These are phyloP conservation scores for Pleurotus eryngii DNA, from an alignment of 768 basidiomycete genomes.

Conservation along the genomic window DNA sequence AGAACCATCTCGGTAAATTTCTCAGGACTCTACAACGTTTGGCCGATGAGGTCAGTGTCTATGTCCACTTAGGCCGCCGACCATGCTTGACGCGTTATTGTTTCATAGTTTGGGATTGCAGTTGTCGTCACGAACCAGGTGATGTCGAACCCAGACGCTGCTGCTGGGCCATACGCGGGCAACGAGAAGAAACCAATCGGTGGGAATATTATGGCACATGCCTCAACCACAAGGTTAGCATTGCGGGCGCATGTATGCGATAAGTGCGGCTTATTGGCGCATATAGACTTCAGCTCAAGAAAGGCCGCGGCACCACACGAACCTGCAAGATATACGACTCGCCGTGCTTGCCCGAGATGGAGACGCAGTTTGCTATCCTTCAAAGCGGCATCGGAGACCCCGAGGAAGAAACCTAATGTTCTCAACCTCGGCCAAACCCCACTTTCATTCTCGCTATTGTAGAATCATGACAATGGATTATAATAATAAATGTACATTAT, in stretches of 20 bases:
- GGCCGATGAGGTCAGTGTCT: slow-evolving; percentile 82
- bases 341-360: slow-evolving; percentile 94
- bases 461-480: too few species aligned
- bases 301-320: slow-evolving; percentile 87
- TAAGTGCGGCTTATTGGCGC: slow-evolving; percentile 7
- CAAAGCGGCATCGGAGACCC: slow-evolving; percentile 91
- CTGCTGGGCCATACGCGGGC: slow-evolving; percentile 80
- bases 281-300: slow-evolving; percentile 81
- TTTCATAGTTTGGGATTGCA: slow-evolving; percentile 85
- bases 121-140: slow-evolving; percentile 98
- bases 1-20: slow-evolving; percentile 95
- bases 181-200: slow-evolving; percentile 99
- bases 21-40: slow-evolving; percentile 87
- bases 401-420: slow-evolving; percentile 71
- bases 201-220: slow-evolving; percentile 99
- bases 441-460: background rate
- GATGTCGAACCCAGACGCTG: slow-evolving; percentile 97
- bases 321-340: slow-evolving; percentile 98
- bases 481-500: background rate
- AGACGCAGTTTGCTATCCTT: slow-evolving; percentile 93
- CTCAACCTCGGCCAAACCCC: background rate
- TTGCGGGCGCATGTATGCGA: slow-evolving; percentile 6
- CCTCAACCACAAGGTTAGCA: slow-evolving; percentile 87
- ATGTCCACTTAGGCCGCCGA: slow-evolving; percentile 6
- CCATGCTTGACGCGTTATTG: slow-evolving; percentile 14